A percentile compares a stretch with the other conserved stretches of the same genome.
phyloP scores from a whole-genome alignment of 305 asterid species.

The Plantago rigida region DNA sequence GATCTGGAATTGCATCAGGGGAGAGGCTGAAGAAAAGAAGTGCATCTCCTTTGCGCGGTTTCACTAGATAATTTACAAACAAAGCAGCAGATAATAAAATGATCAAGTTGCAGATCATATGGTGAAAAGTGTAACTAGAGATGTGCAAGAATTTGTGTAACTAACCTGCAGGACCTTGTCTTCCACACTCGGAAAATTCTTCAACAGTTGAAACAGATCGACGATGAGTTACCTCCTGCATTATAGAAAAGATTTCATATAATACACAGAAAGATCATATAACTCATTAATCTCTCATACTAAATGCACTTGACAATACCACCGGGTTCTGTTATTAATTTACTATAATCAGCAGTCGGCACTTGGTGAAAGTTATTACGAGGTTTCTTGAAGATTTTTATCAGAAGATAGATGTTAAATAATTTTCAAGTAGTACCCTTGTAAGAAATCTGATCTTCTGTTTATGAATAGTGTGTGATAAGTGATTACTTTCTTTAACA shows the following conservation, averaged over 20 bases:
- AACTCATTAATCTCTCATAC: no score
- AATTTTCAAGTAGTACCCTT: no score
- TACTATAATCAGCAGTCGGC: no score
- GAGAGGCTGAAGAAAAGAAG: conserved; percentile 76
- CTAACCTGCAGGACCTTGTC: conserved; percentile 82
- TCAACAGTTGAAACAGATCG: conserved; percentile 51
- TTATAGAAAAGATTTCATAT: conserved; percentile 5
- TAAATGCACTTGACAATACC: no score
- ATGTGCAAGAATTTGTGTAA: background rate
- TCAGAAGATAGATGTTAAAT: no score
- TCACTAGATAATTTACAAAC: conserved; percentile 38
- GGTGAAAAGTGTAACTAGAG: background rate
- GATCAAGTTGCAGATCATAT: conserved; percentile 2
- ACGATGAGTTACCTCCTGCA: conserved; percentile 62
- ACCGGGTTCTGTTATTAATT: no score
- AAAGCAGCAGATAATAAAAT: conserved; percentile 1
- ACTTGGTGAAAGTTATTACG: no score
- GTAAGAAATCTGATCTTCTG: no score
- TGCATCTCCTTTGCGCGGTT: conserved; percentile 90
- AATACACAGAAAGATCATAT: no score
- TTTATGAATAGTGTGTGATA: no score
- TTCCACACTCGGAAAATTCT: conserved; percentile 76
- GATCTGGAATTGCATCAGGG: conserved; percentile 67
- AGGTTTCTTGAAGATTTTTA: no score
- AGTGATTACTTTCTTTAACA: no score